These are phyloP conservation scores for Ailanthus altissimus DNA, from an alignment of 345 rosid genomes.

Conservation along the genomic window DNA sequence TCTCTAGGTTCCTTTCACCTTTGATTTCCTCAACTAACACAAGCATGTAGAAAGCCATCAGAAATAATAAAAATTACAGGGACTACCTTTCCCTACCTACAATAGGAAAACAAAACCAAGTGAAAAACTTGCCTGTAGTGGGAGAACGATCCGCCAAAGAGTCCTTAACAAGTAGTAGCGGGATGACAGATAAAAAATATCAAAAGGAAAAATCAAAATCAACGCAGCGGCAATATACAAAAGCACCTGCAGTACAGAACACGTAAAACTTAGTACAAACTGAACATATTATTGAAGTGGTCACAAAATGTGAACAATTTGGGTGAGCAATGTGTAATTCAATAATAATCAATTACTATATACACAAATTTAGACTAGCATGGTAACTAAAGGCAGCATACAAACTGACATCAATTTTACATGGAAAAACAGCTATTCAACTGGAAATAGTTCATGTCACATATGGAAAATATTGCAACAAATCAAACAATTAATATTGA, in stretches of 20 bases:
- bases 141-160: constrained; percentile 83
- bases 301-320: background rate
- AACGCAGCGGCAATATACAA: constrained; percentile 67
- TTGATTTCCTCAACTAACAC: background rate
- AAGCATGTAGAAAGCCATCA: background rate
- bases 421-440: background rate
- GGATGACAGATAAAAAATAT: constrained; percentile 79
- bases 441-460: background rate
- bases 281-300: background rate
- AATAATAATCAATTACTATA: background rate
- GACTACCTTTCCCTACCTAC: background rate
- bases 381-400: background rate
- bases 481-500: constrained; percentile 8
- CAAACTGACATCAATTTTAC: background rate
- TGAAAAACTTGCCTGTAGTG: constrained; percentile 61
- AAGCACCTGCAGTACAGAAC: constrained; percentile 61
- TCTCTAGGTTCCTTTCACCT: background rate
- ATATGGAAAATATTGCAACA: constrained; percentile 8
- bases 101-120: constrained; percentile 14
- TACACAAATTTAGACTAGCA: background rate
- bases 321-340: background rate
- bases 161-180: constrained; percentile 88
- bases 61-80: constrained; percentile 8
- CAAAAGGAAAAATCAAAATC: constrained; percentile 75
- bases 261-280: constrained; percentile 17